Percentiles rank a stretch among this genome's conserved stretches.
Conservation (phyloP, 2,329 filamentous ascomycete species). For the Aspergillus unguis region DNA sequence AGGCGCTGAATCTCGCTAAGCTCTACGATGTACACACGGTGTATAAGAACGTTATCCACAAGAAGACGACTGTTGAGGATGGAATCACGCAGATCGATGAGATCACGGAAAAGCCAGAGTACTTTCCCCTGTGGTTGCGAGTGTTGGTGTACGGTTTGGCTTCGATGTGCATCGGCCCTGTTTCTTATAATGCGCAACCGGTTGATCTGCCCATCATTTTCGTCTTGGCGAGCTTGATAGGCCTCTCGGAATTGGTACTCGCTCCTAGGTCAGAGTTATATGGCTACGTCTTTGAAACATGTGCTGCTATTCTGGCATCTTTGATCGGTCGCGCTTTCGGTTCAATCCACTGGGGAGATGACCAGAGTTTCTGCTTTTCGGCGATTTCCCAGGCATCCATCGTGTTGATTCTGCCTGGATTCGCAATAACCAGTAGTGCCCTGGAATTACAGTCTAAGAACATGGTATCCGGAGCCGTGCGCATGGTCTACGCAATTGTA, state of each 20-base stretch:
- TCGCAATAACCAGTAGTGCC: slow-evolving; percentile 58
- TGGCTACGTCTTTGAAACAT: slow-evolving; percentile 62
- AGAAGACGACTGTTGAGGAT: slow-evolving; percentile 31
- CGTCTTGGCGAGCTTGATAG: slow-evolving; percentile 68
- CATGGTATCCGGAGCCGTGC: slow-evolving; percentile 67
- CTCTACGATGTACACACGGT: slow-evolving; percentile 42
- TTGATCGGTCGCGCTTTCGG: slow-evolving; percentile 66
- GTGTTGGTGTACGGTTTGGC: slow-evolving; percentile 71
- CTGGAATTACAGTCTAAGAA: slow-evolving; percentile 68
- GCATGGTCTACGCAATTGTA: slow-evolving; percentile 71
- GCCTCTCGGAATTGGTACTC: slow-evolving; percentile 68
- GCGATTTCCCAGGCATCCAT: slow-evolving; percentile 70
- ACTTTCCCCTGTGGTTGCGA: slow-evolving; percentile 45
- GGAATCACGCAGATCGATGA: slow-evolving; percentile 41
- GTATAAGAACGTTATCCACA: slow-evolving; percentile 46
- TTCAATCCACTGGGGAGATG: slow-evolving; percentile 50
- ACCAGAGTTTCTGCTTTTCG: slow-evolving; percentile 64
- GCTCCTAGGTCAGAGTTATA: slow-evolving; percentile 69
- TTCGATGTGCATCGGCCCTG: slow-evolving; percentile 70
- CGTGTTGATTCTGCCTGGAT: slow-evolving; percentile 69
- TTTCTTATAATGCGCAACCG: slow-evolving; percentile 70
- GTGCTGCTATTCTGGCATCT: slow-evolving; percentile 61
- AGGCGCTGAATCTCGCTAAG: slow-evolving; percentile 41
- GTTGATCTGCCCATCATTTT: slow-evolving; percentile 77
- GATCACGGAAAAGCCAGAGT: slow-evolving; percentile 50